Conservation (phyloP, 306 rosid genomes). For the Vigna hirtella region DNA sequence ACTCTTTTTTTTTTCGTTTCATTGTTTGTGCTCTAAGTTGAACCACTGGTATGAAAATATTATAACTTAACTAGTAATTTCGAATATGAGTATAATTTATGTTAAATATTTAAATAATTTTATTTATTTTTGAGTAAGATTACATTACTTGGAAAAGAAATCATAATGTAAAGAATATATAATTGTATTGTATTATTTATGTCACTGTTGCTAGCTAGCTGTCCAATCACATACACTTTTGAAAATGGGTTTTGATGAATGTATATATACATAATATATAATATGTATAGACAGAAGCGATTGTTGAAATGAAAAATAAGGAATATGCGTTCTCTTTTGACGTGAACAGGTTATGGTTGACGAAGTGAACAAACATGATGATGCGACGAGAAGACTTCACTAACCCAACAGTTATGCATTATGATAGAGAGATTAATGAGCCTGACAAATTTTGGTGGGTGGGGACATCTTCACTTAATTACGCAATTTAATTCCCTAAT, state of each 20-base stretch:
- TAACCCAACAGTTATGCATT: not conserved
- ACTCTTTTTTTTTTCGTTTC: too few species aligned
- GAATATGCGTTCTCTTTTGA: constrained; percentile 45
- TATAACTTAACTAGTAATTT: too few species aligned
- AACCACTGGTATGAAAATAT: too few species aligned
- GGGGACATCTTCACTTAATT: constrained; percentile 42
- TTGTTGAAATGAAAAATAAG: constrained; percentile 28
- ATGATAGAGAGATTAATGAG: constrained; percentile 18
- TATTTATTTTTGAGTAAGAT: too few species aligned
- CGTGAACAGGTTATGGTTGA: constrained; percentile 39
- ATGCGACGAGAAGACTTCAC: constrained; percentile 41
- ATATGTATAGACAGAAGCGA: too few species aligned
- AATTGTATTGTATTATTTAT: too few species aligned
- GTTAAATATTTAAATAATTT: too few species aligned
- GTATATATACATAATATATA: not conserved
- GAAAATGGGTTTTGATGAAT: not conserved
- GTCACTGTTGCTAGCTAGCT: not conserved
- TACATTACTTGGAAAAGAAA: too few species aligned
- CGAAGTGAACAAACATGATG: constrained; percentile 41
- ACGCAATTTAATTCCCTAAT: constrained; percentile 44
- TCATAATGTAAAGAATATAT: too few species aligned
- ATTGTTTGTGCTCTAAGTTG: too few species aligned
- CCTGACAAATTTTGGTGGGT: constrained; percentile 57
- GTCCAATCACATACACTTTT: constrained; percentile 17
- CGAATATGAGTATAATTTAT: too few species aligned